Percentiles rank a stretch among this genome's conserved stretches.
These are phyloP conservation scores for Phytophthora quininea DNA, from an alignment of 352 stramenopile genomes.

Conservation along the genomic window DNA sequence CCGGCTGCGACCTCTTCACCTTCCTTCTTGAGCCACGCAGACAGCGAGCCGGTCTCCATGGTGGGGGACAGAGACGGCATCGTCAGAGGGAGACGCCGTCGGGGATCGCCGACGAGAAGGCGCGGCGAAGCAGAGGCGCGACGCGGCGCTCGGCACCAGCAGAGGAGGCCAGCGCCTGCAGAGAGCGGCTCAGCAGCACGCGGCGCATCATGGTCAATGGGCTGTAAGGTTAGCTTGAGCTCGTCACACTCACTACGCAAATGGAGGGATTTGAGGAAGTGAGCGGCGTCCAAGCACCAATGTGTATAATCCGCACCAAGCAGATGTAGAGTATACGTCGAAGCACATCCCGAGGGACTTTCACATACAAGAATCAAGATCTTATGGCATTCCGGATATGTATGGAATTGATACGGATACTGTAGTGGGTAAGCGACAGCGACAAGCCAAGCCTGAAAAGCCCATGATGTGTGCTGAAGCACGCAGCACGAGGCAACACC, in stretches of 20 bases:
- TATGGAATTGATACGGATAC: neutral
- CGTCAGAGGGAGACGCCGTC: conserved; percentile 75
- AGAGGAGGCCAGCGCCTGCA: conserved; percentile 17
- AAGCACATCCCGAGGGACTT: neutral
- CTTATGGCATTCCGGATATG: neutral
- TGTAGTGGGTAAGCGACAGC: too few species aligned
- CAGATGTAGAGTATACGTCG: neutral
- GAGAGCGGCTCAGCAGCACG: conserved; percentile 42
- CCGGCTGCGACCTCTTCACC: conserved; percentile 91
- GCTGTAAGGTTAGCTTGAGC: conserved; percentile 5
- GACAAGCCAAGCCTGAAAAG: too few species aligned
- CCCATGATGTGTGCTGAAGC: conserved; percentile 2
- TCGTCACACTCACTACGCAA: conserved; percentile 26
- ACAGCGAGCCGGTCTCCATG: conserved; percentile 95
- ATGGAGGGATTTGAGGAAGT: conserved; percentile 6
- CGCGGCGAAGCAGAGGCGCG: conserved; percentile 24
- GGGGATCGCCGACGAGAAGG: conserved; percentile 62
- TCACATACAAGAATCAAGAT: neutral
- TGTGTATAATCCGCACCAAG: conserved; percentile 3
- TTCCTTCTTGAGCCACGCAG: conserved; percentile 93
- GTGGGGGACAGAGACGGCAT: conserved; percentile 98
- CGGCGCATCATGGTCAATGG: conserved; percentile 37
- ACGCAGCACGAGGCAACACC: neutral
- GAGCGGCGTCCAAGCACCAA: conserved; percentile 31
- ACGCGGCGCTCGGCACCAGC: conserved; percentile 16